Evolutionary conservation across 208 protist species (phyloP).

Genomic region (Crithidia fasciculata): DNA sequence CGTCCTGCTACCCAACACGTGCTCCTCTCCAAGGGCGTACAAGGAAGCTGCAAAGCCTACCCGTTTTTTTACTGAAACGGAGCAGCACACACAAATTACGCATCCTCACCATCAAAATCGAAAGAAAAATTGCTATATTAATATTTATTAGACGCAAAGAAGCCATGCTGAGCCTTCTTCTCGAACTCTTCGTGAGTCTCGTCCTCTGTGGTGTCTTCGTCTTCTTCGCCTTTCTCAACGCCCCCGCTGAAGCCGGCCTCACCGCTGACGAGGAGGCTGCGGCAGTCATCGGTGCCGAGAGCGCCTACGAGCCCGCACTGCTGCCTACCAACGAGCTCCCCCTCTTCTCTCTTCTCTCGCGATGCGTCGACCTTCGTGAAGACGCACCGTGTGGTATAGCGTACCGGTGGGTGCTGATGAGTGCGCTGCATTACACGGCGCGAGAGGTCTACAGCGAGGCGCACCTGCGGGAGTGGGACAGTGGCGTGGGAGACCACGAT

Average conservation of each 20-base stretch:
- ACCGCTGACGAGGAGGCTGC: conserved; percentile 21
- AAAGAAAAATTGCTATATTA: background rate
- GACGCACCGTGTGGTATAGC: conserved; percentile 17
- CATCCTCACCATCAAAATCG: too few relatives aligned
- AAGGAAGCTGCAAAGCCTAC: too few relatives aligned
- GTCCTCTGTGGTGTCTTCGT: conserved; percentile 47
- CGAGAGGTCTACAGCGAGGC: conserved; percentile 30
- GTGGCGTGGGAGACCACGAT: background rate
- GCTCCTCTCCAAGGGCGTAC: too few relatives aligned
- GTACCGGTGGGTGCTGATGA: conserved; percentile 37
- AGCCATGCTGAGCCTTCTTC: conserved; percentile 51
- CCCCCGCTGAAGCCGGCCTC: conserved; percentile 36
- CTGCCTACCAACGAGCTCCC: conserved; percentile 26
- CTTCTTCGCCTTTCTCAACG: conserved; percentile 76
- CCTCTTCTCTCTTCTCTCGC: conserved; percentile 17
- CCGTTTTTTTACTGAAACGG: too few relatives aligned
- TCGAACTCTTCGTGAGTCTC: conserved; percentile 79
- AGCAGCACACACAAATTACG: too few relatives aligned
- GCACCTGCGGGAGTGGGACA: conserved; percentile 20
- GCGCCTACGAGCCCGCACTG: conserved; percentile 12
- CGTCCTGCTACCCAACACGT: too few relatives aligned
- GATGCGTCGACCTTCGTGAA: conserved; percentile 18
- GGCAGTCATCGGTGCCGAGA: background rate
- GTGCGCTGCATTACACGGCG: conserved; percentile 25
- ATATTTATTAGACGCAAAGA: background rate